Conservation (phyloP, 1,284 basidiomycete genomes). For the Cutaneotrichosporon cyanovorans region DNA sequence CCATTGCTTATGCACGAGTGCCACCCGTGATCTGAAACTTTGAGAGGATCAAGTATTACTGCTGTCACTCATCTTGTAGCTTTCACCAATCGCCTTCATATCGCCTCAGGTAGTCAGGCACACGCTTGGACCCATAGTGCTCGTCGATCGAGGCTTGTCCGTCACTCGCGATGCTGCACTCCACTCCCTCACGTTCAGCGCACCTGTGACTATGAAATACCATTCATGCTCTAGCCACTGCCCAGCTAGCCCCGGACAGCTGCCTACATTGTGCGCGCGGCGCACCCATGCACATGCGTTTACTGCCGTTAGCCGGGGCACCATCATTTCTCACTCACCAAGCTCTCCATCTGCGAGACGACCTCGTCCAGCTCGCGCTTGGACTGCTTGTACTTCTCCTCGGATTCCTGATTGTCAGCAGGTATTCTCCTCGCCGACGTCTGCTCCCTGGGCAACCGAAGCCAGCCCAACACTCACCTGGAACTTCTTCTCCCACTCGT, state of each 20-base stretch:
- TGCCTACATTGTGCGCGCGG: slow-evolving; percentile 2
- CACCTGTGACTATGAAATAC: slow-evolving; percentile 1
- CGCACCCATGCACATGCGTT: slow-evolving; percentile 2
- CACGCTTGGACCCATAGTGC: no score
- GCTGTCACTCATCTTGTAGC: no score
- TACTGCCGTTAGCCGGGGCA: slow-evolving; percentile 3
- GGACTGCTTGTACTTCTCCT: slow-evolving; percentile 65
- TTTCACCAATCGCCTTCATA: no score
- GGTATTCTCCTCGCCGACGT: neutral
- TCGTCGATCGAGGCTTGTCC: no score
- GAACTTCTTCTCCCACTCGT: slow-evolving; percentile 89
- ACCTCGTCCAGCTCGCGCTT: slow-evolving; percentile 86
- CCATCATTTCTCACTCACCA: slow-evolving; percentile 43
- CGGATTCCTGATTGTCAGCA: slow-evolving; percentile 55
- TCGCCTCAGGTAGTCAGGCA: no score
- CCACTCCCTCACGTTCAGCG: no score
- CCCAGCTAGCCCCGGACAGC: neutral
- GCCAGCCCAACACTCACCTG: slow-evolving; percentile 54
- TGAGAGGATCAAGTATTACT: no score
- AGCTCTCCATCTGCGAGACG: slow-evolving; percentile 67
- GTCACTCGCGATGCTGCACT: no score
- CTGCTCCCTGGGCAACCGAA: neutral
- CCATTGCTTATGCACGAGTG: no score
- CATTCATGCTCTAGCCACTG: slow-evolving; percentile 8
- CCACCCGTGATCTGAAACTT: no score